A percentile compares a stretch with the other conserved stretches of the same genome.
phyloP scores from a whole-genome alignment of 352 stramenopile genomes.

The Globisporangium spinosum region DNA sequence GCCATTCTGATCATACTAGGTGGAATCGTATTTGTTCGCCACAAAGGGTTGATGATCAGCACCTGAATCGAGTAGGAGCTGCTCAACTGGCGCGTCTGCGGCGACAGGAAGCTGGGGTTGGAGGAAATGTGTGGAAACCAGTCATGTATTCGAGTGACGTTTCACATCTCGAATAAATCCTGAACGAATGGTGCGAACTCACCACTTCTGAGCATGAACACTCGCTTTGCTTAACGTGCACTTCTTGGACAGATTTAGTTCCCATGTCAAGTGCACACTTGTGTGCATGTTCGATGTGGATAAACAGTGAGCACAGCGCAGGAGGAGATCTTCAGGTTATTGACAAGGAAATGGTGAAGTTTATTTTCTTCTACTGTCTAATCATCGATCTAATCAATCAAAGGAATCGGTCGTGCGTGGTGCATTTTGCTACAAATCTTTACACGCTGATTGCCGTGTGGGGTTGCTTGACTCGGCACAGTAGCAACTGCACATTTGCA shows the following conservation, averaged over 20 bases:
- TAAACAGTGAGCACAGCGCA: background rate
- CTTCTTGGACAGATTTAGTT: no score
- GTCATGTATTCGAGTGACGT: no score
- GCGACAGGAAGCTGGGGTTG: no score
- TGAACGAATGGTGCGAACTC: no score
- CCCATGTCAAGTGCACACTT: background rate
- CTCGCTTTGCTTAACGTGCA: no score
- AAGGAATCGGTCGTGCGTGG: background rate
- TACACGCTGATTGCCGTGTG: background rate
- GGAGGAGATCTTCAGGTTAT: background rate
- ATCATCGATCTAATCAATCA: background rate
- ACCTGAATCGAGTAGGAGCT: background rate
- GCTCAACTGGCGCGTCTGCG: no score
- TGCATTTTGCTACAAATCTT: background rate
- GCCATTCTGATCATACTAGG: slow-evolving; percentile 31
- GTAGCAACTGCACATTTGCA: background rate
- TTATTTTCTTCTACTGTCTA: background rate
- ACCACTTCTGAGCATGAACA: no score
- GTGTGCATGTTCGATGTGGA: no score
- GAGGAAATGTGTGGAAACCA: no score
- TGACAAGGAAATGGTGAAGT: background rate
- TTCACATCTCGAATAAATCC: no score
- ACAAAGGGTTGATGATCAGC: slow-evolving; percentile 18
- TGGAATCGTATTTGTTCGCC: slow-evolving; percentile 44
- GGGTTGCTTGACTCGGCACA: background rate